phyloP scores from a whole-genome alignment of 352 stramenopile species.

The Globisporangium paddicum region DNA sequence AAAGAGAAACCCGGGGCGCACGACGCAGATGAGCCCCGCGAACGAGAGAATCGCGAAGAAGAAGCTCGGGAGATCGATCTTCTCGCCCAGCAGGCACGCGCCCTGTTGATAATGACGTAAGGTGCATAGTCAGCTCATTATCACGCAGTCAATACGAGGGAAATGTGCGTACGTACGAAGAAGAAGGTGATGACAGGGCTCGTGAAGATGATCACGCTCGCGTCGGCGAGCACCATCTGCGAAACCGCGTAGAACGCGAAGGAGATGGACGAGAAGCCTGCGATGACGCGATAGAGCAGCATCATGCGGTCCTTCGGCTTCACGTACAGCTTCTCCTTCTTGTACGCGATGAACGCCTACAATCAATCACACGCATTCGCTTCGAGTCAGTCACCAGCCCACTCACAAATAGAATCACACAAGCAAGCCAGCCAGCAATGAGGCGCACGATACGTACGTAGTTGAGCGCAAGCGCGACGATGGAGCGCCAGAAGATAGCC shows the following conservation, averaged over 20 bases:
- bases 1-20: slow-evolving; percentile 40
- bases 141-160: too few species aligned
- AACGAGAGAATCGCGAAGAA: slow-evolving; percentile 29
- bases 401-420: too few species aligned
- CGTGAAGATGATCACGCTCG: slow-evolving; percentile 68
- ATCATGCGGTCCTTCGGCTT: slow-evolving; percentile 40
- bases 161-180: slow-evolving; percentile 32
- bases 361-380: slow-evolving; percentile 12
- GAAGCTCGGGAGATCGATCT: slow-evolving; percentile 33
- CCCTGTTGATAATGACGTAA: slow-evolving; percentile 1
- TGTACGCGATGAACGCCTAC: slow-evolving; percentile 28
- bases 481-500: slow-evolving; percentile 75
- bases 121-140: neutral
- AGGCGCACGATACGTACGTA: too few species aligned
- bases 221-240: slow-evolving; percentile 77
- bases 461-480: slow-evolving; percentile 54
- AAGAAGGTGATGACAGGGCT: slow-evolving; percentile 75
- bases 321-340: slow-evolving; percentile 37
- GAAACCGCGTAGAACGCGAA: slow-evolving; percentile 76
- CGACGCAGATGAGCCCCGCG: slow-evolving; percentile 36
- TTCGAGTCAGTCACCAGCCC: slow-evolving; percentile 32
- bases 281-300: slow-evolving; percentile 43
- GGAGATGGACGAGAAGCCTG: slow-evolving; percentile 66
- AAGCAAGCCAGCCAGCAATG: too few species aligned
- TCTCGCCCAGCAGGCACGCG: slow-evolving; percentile 14